phyloP scores from a whole-genome alignment of 257 asterid genomes.

The Nicotiana undulata region DNA sequence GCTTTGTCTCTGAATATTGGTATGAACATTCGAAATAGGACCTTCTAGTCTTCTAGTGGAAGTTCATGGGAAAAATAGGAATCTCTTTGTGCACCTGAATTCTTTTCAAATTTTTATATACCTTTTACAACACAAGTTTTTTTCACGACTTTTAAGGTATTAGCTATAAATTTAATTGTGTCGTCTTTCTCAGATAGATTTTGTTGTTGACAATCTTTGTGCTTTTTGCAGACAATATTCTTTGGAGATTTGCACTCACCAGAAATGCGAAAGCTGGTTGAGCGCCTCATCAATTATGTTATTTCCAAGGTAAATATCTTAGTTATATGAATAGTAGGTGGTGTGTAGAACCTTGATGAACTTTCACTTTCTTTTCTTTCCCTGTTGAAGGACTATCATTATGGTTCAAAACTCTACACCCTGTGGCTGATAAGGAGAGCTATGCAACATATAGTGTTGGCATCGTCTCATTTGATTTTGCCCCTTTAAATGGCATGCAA shows the following conservation, averaged over 20 bases:
- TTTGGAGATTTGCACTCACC: constrained; percentile 80
- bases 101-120: neutral
- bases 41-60: neutral
- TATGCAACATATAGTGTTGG: neutral
- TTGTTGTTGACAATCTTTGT: constrained; percentile 5
- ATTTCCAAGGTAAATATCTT: constrained; percentile 64
- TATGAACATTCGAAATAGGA: neutral
- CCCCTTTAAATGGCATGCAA: neutral
- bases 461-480: neutral
- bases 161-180: neutral
- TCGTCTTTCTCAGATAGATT: neutral
- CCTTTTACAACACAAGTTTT: neutral
- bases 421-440: neutral
- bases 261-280: constrained; percentile 73
- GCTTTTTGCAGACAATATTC: constrained; percentile 64
- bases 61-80: neutral
- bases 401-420: neutral
- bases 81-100: neutral
- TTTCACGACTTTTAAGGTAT: neutral
- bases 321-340: neutral
- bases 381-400: neutral
- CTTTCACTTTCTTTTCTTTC: neutral
- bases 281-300: constrained; percentile 74
- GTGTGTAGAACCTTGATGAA: neutral
- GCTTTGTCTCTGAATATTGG: neutral